Conservation (phyloP, 2,329 filamentous ascomycete genomes). For the Aspergillus sergii region DNA sequence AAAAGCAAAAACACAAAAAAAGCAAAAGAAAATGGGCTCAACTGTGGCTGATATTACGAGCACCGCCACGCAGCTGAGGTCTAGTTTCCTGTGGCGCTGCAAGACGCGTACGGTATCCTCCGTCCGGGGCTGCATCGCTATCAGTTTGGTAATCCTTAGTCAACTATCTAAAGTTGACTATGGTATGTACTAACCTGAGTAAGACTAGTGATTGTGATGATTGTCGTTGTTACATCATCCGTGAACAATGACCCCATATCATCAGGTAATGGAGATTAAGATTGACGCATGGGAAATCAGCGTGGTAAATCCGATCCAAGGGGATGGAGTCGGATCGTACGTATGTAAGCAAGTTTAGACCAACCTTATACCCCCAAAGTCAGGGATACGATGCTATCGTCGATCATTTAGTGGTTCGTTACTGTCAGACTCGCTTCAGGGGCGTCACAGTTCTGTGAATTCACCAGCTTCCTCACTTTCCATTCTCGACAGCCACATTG, state of each 20-base stretch:
- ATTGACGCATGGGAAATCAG: constrained; percentile 7
- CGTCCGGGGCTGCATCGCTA: not conserved
- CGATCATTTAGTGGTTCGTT: not conserved
- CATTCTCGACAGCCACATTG: not conserved
- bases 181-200: not conserved
- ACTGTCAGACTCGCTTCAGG: constrained; percentile 8
- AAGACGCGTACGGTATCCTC: not conserved
- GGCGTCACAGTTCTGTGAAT: not conserved
- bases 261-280: constrained; percentile 1
- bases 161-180: not conserved
- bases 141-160: constrained; percentile 1
- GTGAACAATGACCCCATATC: not conserved
- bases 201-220: constrained; percentile 1
- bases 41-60: constrained; percentile 8
- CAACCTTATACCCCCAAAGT: constrained; percentile 11
- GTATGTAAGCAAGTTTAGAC: constrained; percentile 5
- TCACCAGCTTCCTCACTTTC: not conserved
- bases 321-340: constrained; percentile 4
- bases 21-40: not conserved
- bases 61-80: constrained; percentile 9
- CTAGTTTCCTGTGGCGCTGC: not conserved
- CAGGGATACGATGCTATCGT: constrained; percentile 11
- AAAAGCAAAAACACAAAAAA: not conserved
- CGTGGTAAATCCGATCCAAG: constrained; percentile 6
- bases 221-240: constrained; percentile 9